phyloP scores from a whole-genome alignment of 2,329 filamentous ascomycete genomes.

The Sordariomycetes sp. region DNA sequence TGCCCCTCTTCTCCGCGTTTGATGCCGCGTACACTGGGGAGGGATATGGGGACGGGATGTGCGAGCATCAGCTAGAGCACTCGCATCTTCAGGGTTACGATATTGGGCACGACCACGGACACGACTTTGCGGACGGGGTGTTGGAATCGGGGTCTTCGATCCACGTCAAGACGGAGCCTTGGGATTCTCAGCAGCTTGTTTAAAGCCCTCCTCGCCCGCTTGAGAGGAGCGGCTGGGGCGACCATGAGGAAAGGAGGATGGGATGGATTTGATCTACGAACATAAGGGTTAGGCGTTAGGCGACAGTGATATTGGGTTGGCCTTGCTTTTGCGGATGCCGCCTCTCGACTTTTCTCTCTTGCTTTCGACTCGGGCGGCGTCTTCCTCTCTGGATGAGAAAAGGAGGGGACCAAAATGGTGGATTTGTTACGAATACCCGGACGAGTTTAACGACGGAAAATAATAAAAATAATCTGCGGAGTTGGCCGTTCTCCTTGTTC shows the following conservation, averaged over 20 bases:
- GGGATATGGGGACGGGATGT: constrained; percentile 19
- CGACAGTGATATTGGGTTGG: too few relatives aligned
- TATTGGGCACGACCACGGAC: neutral
- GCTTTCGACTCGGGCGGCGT: too few relatives aligned
- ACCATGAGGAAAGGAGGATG: neutral
- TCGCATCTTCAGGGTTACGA: constrained; percentile 3
- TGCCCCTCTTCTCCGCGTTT: constrained; percentile 27
- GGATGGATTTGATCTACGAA: neutral
- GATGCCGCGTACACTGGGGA: constrained; percentile 27
- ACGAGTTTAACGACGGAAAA: neutral
- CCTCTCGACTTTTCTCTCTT: too few relatives aligned
- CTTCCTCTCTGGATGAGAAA: neutral
- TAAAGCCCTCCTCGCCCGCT: neutral
- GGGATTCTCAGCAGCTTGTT: neutral
- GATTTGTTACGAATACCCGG: neutral
- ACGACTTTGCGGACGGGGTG: neutral
- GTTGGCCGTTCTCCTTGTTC: neutral
- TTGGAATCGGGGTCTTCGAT: neutral
- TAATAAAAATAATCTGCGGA: neutral
- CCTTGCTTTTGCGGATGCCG: too few relatives aligned
- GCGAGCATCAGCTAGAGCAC: constrained; percentile 11
- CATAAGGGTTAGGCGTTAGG: too few relatives aligned
- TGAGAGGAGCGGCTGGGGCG: neutral
- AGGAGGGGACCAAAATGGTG: neutral
- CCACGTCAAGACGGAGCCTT: neutral